Base-by-base conservation (phyloP, 169 alveolate species). In the Ichthyophthirius multifiliis region DNA sequence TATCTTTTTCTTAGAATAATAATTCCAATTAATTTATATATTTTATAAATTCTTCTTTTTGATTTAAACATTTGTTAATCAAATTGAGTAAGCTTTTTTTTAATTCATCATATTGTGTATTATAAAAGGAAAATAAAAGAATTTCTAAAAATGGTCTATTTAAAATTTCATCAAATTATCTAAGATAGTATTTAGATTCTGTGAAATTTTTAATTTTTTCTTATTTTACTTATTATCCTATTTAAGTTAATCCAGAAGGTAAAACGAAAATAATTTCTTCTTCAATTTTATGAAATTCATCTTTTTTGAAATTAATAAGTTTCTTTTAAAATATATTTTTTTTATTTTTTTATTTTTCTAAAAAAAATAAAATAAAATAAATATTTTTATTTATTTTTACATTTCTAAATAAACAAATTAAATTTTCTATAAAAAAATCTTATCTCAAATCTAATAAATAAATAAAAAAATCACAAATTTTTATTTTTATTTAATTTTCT, bases 61-160 rank as follows among this genome's bases (percentile, higher is more conserved):
- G 62, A 34, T 63, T 30, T 23, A 48, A 62, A 55, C 63, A 47
- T 62, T 76, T 48, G 34, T 62, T 10, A 12, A 76, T 76, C 20
- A 76, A 39, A 18, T 62, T 76, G 10, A 76, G 63, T 16, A 76
- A 37, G 23, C 62, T 18, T 27, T 76, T 55, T 62, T 76, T 76
- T 39, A 76, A 41, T 62, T 76, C 12, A 5, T 65, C 75, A 63
- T 76, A 37, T 55, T 47, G 37, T 41, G 83, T 43, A 76, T 55
- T 55, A 76, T 55, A 76, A n/a, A 55, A 32, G 1, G 83, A 15
- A 6, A 76, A 23, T 30, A 76, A 63, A 16, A 76, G 31, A 23
- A 62, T 41, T 39, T 76, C 83, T 10, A 76, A 37, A 76, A 76
- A 76, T 4, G 83, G 83, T 23, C 83, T 48, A 39, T 76, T 35